These are phyloP conservation scores for Catunica adiposa DNA, from an alignment of 2,329 filamentous ascomycete species.

Conservation along the genomic window DNA sequence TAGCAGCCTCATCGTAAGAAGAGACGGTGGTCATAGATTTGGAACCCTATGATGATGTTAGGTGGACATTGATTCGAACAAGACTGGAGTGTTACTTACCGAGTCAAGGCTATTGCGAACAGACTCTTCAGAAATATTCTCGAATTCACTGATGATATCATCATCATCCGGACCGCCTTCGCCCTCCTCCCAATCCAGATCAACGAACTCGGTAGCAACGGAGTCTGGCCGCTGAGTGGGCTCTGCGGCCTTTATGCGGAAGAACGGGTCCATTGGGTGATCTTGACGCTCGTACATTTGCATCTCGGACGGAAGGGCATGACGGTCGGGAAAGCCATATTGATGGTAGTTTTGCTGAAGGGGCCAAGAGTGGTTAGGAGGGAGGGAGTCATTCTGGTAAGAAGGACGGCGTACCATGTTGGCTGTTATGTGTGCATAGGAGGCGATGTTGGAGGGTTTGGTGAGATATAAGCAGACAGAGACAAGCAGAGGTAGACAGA, in stretches of 20 bases:
- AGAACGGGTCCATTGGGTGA: slow-evolving; percentile 39
- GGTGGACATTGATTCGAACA: neutral
- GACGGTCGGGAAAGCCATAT: slow-evolving; percentile 4
- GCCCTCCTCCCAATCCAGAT: slow-evolving; percentile 55
- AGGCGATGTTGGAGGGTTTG: neutral
- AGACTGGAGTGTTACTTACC: slow-evolving; percentile 32
- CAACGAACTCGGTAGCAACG: slow-evolving; percentile 59
- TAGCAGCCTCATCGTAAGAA: slow-evolving; percentile 68
- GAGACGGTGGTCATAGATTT: slow-evolving; percentile 76
- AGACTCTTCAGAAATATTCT: slow-evolving; percentile 37
- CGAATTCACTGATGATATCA: slow-evolving; percentile 34
- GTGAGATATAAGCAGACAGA: no score
- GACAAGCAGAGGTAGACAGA: no score
- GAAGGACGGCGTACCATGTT: slow-evolving; percentile 1
- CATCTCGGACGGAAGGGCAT: neutral
- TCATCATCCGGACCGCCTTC: slow-evolving; percentile 18
- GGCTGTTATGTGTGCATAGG: slow-evolving; percentile 7
- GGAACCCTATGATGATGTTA: slow-evolving; percentile 34
- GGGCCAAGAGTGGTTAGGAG: neutral
- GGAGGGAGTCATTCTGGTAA: neutral
- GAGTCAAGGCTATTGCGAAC: slow-evolving; percentile 54
- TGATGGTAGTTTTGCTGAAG: slow-evolving; percentile 10
- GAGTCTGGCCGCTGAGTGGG: slow-evolving; percentile 40
- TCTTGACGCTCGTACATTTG: slow-evolving; percentile 34
- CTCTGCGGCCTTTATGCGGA: slow-evolving; percentile 35